phyloP scores from a whole-genome alignment of 1,139 yeast species.

The Kluyveromyces marxianus region DNA sequence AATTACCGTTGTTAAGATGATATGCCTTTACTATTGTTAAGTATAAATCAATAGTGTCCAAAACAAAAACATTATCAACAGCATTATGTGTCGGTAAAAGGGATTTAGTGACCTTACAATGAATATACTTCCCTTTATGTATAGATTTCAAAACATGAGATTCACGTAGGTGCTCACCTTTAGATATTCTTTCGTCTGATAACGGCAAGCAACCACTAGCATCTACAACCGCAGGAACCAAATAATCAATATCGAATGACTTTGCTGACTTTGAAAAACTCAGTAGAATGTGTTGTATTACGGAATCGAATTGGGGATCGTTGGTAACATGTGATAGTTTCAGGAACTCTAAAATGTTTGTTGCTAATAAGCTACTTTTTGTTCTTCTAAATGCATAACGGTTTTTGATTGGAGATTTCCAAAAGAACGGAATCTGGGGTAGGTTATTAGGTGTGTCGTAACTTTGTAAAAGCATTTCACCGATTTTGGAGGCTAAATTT shows the following conservation, averaged over 20 bases:
- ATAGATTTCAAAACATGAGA: slow-evolving; percentile 31
- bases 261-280: slow-evolving; percentile 33
- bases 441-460: slow-evolving; percentile 64
- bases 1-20: slow-evolving; percentile 5
- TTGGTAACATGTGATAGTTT: slow-evolving; percentile 62
- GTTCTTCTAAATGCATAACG: slow-evolving; percentile 41
- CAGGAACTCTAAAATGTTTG: slow-evolving; percentile 63
- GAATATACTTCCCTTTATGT: slow-evolving; percentile 23
- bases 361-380: slow-evolving; percentile 60
- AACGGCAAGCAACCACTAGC: slow-evolving; percentile 41
- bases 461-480: slow-evolving; percentile 59
- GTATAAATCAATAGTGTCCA: slow-evolving; percentile 2
- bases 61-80: background rate
- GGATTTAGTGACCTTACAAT: slow-evolving; percentile 17
- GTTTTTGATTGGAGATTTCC: slow-evolving; percentile 42
- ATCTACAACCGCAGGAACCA: slow-evolving; percentile 40
- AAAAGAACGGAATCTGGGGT: slow-evolving; percentile 59
- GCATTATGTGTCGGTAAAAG: background rate
- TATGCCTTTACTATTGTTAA: slow-evolving; percentile 2
- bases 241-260: slow-evolving; percentile 32
- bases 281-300: slow-evolving; percentile 39
- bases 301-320: slow-evolving; percentile 42
- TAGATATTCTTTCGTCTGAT: slow-evolving; percentile 23
- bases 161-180: slow-evolving; percentile 29
- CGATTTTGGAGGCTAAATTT: slow-evolving; percentile 34